Evolutionary conservation across 331 rosid species (phyloP), one percentile per base, ranked within the genome.

Genomic region (Quercus phellos): DNA sequence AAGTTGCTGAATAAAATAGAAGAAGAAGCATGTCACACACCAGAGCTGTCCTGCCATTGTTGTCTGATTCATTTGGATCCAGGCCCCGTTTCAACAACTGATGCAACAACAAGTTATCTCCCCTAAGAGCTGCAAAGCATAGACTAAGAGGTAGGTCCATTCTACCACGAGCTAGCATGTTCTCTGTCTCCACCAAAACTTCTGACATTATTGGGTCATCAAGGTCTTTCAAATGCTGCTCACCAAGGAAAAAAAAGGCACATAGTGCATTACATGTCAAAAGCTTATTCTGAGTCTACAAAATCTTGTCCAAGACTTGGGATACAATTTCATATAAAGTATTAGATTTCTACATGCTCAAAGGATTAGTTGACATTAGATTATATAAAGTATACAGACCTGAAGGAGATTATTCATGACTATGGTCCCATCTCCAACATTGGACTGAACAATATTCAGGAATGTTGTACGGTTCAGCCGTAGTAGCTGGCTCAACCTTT

Each of bases 351-450:
- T n/a, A 10, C 50, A n/a, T 32, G 19, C 26, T 3, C 35, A 9
- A 32, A 17, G 43, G 69, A 27, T 27, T 29, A 29, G 38, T 29
- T 2, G 32, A 22, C 43, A 63, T 2, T 11, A 63, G 64, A 66
- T 32, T 66, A 46, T 46, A 46, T 46, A 43, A 54, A 59, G 68
- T 50, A 56, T 50, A 29, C 90, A 55, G 2, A 95, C 99, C 98
- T 95, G 86, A 80, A 95, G 98, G 69, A 95, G 97, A 80, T 95
- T 95, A 54, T 93, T 95, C 90, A 95, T 90, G 78, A 95, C 93
- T 53, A 93, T 86, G 80, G 91, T 89, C 77, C 99, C 99, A 50
- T 95, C 99, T 7, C 98, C 99, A 0, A 93, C 87, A 35, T 93
- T 91, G 63, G 99, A 92, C 60, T 93, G 94, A 72, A 95, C 97